Evolutionary conservation across 1,284 basidiomycete genomes (phyloP).

Genomic region (Ceratobasidium sp.): DNA sequence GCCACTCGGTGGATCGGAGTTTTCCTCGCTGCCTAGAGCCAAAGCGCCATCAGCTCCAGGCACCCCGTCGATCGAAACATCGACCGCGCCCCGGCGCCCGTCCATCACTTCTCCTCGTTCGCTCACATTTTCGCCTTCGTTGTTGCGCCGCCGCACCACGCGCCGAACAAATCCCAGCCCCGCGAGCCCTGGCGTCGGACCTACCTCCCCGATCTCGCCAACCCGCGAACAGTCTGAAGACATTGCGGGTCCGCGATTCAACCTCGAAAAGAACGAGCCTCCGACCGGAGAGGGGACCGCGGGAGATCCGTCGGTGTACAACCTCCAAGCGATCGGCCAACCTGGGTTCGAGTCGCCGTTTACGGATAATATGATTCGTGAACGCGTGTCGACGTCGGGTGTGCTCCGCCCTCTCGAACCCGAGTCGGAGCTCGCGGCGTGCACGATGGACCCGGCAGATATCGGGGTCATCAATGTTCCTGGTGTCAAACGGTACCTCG

Average conservation of each 20-base stretch:
- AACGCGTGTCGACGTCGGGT: constrained; percentile 85
- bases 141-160: constrained; percentile 11
- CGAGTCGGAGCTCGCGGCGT: constrained; percentile 69
- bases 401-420: constrained; percentile 82
- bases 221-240: constrained; percentile 53
- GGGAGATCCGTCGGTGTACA: constrained; percentile 73
- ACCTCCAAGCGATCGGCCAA: constrained; percentile 61
- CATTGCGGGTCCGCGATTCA: constrained; percentile 63
- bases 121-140: constrained; percentile 19
- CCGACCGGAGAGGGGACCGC: constrained; percentile 61
- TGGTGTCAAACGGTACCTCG: constrained; percentile 70
- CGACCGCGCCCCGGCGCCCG: constrained; percentile 6
- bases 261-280: constrained; percentile 50
- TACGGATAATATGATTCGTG: constrained; percentile 77
- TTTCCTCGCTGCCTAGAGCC: not conserved
- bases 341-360: constrained; percentile 47
- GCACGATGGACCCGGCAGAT: constrained; percentile 70
- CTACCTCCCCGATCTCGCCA: constrained; percentile 23
- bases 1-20: constrained; percentile 11
- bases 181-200: not conserved
- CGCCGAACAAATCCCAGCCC: not conserved
- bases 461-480: constrained; percentile 77
- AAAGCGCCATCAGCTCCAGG: not conserved
- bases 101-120: constrained; percentile 27
- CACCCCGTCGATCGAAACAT: not conserved